A percentile compares a stretch with the other conserved stretches of the same genome.
Conservation (phyloP, 1,284 basidiomycete species). For the Marasmius oreades region DNA sequence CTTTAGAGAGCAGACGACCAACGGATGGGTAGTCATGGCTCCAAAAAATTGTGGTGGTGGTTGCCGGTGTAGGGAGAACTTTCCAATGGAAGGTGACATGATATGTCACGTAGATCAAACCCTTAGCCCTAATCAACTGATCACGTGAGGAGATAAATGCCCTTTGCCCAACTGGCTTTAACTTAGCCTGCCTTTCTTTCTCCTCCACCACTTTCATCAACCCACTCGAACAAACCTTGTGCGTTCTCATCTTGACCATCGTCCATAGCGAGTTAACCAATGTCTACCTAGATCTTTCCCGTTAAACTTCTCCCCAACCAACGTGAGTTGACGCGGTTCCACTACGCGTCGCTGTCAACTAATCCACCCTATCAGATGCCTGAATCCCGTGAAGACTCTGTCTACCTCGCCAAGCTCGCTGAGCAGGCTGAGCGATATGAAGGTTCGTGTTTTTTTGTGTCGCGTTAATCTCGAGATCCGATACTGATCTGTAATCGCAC, state of each 20-base stretch:
- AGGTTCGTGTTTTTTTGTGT: constrained; percentile 57
- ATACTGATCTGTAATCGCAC: constrained; percentile 16
- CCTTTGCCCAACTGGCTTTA: constrained; percentile 45
- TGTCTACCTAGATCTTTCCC: constrained; percentile 2
- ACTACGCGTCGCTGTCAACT: constrained; percentile 29
- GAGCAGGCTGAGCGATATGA: constrained; percentile 99
- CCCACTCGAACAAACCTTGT: constrained; percentile 16
- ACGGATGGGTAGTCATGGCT: not conserved
- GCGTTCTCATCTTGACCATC: constrained; percentile 14
- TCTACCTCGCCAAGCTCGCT: constrained; percentile 99
- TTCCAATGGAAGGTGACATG: constrained; percentile 2
- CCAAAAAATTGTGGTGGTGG: not conserved
- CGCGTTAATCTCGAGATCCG: constrained; percentile 10
- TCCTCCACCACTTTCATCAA: constrained; percentile 24
- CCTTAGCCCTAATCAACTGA: constrained; percentile 7
- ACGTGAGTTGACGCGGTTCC: constrained; percentile 18
- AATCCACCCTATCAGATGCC: constrained; percentile 55
- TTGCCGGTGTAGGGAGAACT: not conserved
- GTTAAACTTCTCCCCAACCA: constrained; percentile 11
- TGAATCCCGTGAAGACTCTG: constrained; percentile 91
- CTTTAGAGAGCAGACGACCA: too few relatives aligned
- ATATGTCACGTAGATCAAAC: not conserved
- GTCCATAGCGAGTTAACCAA: constrained; percentile 16
- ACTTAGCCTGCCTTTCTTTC: constrained; percentile 29
- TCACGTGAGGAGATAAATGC: constrained; percentile 23